phyloP scores from a whole-genome alignment of 805 yeast species.

The Barnettozyma populi region DNA sequence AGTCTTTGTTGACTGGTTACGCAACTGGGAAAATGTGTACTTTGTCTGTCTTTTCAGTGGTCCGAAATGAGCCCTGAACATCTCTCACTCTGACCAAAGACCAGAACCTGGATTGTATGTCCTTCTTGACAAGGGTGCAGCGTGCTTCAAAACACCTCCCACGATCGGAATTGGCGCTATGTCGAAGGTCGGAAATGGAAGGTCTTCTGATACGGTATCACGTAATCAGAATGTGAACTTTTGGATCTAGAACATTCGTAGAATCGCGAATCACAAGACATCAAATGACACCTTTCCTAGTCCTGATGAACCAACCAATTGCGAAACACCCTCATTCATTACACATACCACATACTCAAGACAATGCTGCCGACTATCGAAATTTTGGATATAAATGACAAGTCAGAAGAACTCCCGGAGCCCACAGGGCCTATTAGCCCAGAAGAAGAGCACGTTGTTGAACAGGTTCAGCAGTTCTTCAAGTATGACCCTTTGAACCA shows the following conservation, averaged over 20 bases:
- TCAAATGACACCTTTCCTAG: not conserved
- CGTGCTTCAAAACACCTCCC: too few species aligned
- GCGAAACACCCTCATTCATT: too few species aligned
- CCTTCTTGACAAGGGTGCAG: too few species aligned
- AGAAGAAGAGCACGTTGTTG: conserved; percentile 26
- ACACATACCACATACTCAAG: not conserved
- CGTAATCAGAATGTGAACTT: not conserved
- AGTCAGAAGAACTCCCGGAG: conserved; percentile 7
- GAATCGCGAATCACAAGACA: not conserved
- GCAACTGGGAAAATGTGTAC: not conserved
- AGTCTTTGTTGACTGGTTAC: not conserved
- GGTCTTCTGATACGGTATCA: too few species aligned
- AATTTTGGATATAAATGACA: conserved; percentile 28
- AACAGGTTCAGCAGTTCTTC: conserved; percentile 61
- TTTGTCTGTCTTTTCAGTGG: not conserved
- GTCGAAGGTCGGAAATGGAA: too few species aligned
- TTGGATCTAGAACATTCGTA: not conserved
- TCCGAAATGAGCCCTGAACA: not conserved
- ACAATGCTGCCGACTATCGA: conserved; percentile 22
- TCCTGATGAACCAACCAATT: too few species aligned
- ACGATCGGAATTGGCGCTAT: too few species aligned
- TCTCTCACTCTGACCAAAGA: not conserved
- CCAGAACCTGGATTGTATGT: not conserved
- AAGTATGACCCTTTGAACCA: conserved; percentile 60
- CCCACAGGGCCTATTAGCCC: conserved; percentile 22